Conservation (phyloP, 2,329 filamentous ascomycete genomes). For the Pseudocercospora fuligena region DNA sequence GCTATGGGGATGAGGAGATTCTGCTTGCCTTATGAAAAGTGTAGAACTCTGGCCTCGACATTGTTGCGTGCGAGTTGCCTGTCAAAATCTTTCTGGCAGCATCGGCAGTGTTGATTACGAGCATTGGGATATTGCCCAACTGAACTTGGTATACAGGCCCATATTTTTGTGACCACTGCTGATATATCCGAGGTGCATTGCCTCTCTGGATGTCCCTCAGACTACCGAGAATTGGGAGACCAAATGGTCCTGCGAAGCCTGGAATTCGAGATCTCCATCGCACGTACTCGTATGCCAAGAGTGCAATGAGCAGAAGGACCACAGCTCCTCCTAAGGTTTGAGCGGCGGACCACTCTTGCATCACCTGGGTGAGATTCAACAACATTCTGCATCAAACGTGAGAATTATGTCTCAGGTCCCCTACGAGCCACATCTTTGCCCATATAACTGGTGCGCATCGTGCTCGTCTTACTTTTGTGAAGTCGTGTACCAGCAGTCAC, state of each 20-base stretch:
- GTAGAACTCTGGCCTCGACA: too few species aligned
- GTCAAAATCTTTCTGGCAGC: too few species aligned
- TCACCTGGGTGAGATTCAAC: conserved; percentile 2
- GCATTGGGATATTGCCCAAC: too few species aligned
- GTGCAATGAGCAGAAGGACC: neutral
- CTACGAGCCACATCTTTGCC: neutral
- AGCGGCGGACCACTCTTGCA: conserved; percentile 4
- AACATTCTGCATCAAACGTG: conserved; percentile 3
- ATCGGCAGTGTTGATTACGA: too few species aligned
- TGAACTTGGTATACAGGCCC: too few species aligned
- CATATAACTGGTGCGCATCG: conserved; percentile 3
- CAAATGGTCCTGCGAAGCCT: neutral
- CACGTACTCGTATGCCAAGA: neutral
- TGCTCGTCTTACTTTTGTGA: neutral
- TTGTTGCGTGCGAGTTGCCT: too few species aligned
- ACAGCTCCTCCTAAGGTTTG: conserved; percentile 2
- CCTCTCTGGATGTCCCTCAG: neutral
- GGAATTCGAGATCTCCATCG: neutral
- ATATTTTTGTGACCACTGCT: too few species aligned
- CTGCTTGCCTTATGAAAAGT: too few species aligned
- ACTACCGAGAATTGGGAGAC: neutral
- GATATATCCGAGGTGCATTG: neutral
- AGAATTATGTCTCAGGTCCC: neutral
- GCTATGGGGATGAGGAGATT: too few species aligned
- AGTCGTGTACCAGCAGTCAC: conserved; percentile 1